Evolutionary conservation across 225 moss, liverwort and hornwort genomes (phyloP), one percentile per base, ranked within the genome.

Genomic region (Sphagnum contortum): DNA sequence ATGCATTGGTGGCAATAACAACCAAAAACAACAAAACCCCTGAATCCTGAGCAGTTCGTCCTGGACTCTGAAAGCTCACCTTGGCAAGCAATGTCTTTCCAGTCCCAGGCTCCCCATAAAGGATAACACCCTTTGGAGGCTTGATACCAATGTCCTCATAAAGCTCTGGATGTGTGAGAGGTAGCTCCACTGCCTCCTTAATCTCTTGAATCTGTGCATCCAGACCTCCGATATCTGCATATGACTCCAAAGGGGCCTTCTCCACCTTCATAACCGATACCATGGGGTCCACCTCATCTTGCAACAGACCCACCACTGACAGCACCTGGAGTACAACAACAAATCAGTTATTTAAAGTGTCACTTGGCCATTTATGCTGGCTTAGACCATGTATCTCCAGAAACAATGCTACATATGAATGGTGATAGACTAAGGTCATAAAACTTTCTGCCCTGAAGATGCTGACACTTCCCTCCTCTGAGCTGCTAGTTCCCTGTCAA

Each of bases 171-270:
- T 93, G 93, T 6, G 96, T 93, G 45, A 98, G 57, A 3, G 96
- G 96, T 14, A 98, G 89, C 76, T 98, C 96, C 57, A 93, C 96
- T 51, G 96, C 96, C 75, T 93, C 96, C 73, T 98, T 93, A 5
- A 98, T 98, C 72, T 98, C 96, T 79, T 93, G 93, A 51, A 98
- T 98, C 69, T 93, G 92, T 47, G 96, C 87, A 81, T 98, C 96
- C 74, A 98, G 76, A 46, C 96, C 96, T 79, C 96, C 93, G 66
- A 98, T 93, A 67, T 98, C 96, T 46, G 96, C 92, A 62, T 98
- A 98, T 3, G 96, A 98, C 75, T 98, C 96, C 52, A 98, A 66
- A 73, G 96, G 96, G 57, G 93, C 96, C 71, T 98, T 93, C 54
- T 98, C 96, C 57, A 98, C 96, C 76, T 91, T 91, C 90, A 98